Conservation (phyloP, 202 grass and related monocot species). For the Panicum hallii region DNA sequence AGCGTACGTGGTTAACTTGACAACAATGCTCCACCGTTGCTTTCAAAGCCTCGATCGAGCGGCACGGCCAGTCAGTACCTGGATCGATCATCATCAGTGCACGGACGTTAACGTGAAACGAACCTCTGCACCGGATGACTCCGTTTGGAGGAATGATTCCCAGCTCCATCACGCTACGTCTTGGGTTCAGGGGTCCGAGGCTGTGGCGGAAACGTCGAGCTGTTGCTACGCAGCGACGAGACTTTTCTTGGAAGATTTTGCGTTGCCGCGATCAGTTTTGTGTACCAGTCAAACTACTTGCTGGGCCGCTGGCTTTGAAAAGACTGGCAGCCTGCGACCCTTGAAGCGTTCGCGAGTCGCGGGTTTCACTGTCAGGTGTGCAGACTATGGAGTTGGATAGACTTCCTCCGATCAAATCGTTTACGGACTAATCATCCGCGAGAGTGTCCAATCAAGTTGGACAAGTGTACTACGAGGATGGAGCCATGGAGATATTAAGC, state of each 20-base stretch:
- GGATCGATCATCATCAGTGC: not conserved
- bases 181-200: not conserved
- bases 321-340: not conserved
- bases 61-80: not conserved
- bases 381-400: not conserved
- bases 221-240: not conserved
- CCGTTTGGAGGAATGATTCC: not conserved
- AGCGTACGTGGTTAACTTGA: not conserved
- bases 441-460: not conserved
- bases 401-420: not conserved
- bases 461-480: not conserved
- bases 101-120: slow-evolving; percentile 16
- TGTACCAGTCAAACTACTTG: not conserved
- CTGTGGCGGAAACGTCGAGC: not conserved
- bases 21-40: not conserved
- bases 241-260: not conserved
- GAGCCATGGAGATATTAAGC: not conserved
- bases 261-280: not conserved
- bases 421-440: not conserved
- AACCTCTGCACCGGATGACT: not conserved
- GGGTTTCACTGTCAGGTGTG: not conserved
- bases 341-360: not conserved
- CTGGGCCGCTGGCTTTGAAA: not conserved
- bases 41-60: not conserved
- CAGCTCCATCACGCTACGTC: not conserved